A percentile compares a stretch with the other conserved stretches of the same genome.
Evolutionary conservation across 2,329 filamentous ascomycete genomes (phyloP).

Genomic region (Aspergillus costaricaensis): DNA sequence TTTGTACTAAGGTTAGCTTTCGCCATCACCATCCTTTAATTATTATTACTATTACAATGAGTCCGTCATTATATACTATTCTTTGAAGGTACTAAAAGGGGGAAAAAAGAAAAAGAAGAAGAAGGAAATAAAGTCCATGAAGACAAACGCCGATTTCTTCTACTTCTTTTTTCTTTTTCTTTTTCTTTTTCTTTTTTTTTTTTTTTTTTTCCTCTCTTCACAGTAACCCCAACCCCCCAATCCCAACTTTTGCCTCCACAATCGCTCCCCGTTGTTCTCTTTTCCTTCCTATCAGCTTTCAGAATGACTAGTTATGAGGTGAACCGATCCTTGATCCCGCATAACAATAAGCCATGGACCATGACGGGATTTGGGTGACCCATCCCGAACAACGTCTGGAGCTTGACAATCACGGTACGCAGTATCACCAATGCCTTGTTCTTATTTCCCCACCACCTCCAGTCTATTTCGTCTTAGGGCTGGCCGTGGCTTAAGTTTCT

Average conservation of each 20-base stretch:
- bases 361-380: not conserved
- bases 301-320: not conserved
- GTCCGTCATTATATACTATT: no score
- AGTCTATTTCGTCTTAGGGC: not conserved
- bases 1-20: not conserved
- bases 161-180: not conserved
- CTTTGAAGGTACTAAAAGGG: no score
- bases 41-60: not conserved
- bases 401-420: not conserved
- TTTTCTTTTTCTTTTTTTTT: not conserved
- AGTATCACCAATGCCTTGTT: not conserved
- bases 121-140: no score
- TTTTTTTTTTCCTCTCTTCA: not conserved
- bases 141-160: not conserved
- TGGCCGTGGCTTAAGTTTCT: not conserved
- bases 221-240: not conserved
- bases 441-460: not conserved
- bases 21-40: not conserved
- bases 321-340: not conserved
- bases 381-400: not conserved
- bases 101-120: no score
- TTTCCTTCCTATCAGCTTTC: not conserved
- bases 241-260: not conserved
- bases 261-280: no score
- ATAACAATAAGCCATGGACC: not conserved